Evolutionary conservation across 1,284 basidiomycete genomes (phyloP).

Genomic region (Heliocybe sulcata): DNA sequence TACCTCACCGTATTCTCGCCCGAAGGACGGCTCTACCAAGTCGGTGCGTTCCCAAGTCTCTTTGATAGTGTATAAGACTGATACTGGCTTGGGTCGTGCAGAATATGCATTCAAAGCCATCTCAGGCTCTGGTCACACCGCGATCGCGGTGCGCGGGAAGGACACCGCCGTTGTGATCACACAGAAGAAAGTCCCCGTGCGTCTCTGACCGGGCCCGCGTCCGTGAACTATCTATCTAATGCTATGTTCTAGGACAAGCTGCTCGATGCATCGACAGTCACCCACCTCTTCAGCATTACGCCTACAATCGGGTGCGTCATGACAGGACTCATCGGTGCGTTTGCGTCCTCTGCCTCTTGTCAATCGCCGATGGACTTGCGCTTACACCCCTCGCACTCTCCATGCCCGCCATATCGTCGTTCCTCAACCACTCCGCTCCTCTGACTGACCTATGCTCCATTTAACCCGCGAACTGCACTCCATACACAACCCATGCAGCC

Average conservation of each 20-base stretch:
- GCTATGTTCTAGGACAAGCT: conserved; percentile 81
- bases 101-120: conserved; percentile 99
- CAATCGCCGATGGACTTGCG: neutral
- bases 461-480: too few relatives aligned
- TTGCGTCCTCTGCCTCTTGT: neutral
- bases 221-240: too few relatives aligned
- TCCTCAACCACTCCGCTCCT: too few relatives aligned
- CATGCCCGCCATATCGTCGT: too few relatives aligned
- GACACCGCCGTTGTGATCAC: conserved; percentile 95
- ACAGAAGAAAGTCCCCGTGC: conserved; percentile 95
- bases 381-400: neutral
- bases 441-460: too few relatives aligned
- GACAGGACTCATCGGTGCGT: conserved; percentile 88
- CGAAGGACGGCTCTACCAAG: conserved; percentile 94
- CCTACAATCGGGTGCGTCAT: conserved; percentile 97
- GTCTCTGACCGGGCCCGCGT: too few relatives aligned
- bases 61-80: too few relatives aligned
- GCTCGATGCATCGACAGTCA: conserved; percentile 90
- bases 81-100: conserved; percentile 25
- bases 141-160: conserved; percentile 88
- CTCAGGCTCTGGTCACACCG: conserved; percentile 92
- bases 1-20: conserved; percentile 93
- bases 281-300: conserved; percentile 95
- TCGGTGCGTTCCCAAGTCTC: conserved; percentile 87
- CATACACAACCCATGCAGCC: conserved; percentile 57